Evolutionary conservation across 495 filamentous ascomycete genomes (phyloP).

Genomic region (Neurospora sp.): DNA sequence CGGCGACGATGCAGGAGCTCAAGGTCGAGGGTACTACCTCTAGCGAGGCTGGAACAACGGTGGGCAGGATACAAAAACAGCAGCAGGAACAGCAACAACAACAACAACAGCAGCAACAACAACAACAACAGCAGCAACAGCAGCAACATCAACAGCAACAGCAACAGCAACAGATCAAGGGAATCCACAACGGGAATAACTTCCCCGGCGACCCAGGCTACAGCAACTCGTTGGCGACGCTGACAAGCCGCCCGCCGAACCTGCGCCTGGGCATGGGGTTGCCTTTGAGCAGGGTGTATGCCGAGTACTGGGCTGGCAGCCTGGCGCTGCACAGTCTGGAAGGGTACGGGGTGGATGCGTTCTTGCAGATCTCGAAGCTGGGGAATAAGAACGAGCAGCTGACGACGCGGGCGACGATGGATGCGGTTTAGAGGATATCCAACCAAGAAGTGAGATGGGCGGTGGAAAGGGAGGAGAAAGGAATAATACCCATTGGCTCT

Average conservation of each 20-base stretch:
- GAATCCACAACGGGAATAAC: conserved; percentile 1
- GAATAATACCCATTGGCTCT: background rate
- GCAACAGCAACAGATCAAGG: background rate
- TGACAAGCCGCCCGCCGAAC: conserved; percentile 76
- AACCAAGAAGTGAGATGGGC: background rate
- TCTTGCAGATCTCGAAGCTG: conserved; percentile 91
- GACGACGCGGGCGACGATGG: conserved; percentile 76
- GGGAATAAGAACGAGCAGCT: conserved; percentile 98
- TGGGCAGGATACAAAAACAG: background rate
- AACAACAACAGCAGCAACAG: background rate
- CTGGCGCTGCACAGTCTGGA: conserved; percentile 88
- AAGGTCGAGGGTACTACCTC: conserved; percentile 15
- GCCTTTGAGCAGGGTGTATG: conserved; percentile 89
- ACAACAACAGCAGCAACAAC: background rate
- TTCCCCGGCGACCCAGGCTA: conserved; percentile 8
- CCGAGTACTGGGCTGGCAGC: conserved; percentile 96
- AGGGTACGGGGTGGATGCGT: conserved; percentile 96
- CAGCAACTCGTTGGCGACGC: conserved; percentile 59
- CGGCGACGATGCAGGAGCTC: conserved; percentile 89
- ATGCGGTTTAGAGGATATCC: conserved; percentile 55
- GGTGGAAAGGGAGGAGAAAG: background rate
- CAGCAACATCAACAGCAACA: background rate
- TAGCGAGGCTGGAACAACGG: background rate
- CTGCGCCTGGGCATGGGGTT: conserved; percentile 87
- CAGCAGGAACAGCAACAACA: background rate